These are phyloP conservation scores for Macrotyloma uniflorum DNA, from an alignment of 306 rosid species.

Conservation along the genomic window DNA sequence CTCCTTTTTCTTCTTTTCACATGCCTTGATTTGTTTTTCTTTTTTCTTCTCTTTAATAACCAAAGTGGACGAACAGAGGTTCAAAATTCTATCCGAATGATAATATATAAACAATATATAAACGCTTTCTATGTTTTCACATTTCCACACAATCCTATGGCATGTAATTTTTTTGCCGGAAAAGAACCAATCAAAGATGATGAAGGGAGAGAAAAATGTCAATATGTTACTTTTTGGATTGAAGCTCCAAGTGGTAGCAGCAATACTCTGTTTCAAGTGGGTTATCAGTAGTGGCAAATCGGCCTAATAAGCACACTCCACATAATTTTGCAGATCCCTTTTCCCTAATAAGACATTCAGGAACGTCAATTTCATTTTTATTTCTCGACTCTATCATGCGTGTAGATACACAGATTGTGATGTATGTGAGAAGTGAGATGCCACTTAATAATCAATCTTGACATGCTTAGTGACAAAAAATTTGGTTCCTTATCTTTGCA, in stretches of 20 bases:
- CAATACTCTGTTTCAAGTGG: conserved; percentile 14
- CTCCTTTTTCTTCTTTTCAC: not conserved
- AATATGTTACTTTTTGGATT: conserved; percentile 1
- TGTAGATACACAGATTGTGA: conserved; percentile 14
- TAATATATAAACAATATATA: not conserved
- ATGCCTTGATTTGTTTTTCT: not conserved
- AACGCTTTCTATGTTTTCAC: conserved; percentile 3
- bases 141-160: not conserved
- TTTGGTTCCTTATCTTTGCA: conserved; percentile 29
- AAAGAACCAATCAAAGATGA: conserved; percentile 16
- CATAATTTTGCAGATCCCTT: not conserved
- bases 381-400: not conserved
- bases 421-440: conserved; percentile 25
- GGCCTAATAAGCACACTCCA: conserved; percentile 9
- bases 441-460: conserved; percentile 1
- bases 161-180: not conserved
- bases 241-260: not conserved
- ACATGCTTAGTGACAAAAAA: conserved; percentile 6
- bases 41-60: not conserved
- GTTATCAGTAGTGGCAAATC: conserved; percentile 13
- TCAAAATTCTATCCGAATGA: not conserved
- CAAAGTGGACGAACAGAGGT: not conserved
- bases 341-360: not conserved
- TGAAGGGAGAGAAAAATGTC: not conserved
- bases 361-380: not conserved